Evolutionary conservation across 768 basidiomycete species (phyloP), one percentile per base, ranked within the genome.

Genomic region (Cyclocybe cylindracea): DNA sequence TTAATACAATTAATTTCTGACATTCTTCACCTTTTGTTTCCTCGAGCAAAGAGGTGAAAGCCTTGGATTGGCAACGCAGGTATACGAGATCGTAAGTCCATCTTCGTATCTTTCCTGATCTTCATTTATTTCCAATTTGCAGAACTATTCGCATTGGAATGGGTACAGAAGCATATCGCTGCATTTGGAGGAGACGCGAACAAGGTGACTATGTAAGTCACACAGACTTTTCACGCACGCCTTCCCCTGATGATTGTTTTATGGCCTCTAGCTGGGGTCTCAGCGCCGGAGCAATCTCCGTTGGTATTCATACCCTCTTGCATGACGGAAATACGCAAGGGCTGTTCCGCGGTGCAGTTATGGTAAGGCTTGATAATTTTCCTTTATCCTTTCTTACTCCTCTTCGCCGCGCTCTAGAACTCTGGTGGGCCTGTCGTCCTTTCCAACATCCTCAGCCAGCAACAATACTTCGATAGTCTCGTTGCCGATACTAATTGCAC

Each of bases 141-240:
- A 82, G 74, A 76, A 55, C 66, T 73, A 19, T 67, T 75, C 14
- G 81, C 78, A 2, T 58, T 85, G 10, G 60, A 73, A 52, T 85
- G 83, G 83, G 73, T 84, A 0, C 77, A 82, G 48, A 66, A 77
- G 43, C 69, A 84, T 59, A 80, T 84, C 48, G 54, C 58, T 35
- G 61, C 70, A 0, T 85, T 84, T 46, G 82, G 83, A 4, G 83
- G 84, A 9, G 78, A 85, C 56, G 70, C 75, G 1, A 39, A 44
- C 0, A 77, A 70, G 47, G 78, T 79, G 4, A 75, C 71, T 5
- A 68, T 77, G 73, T 76, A 45, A 18, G 70, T 5, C 24, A 5
- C 5, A 24, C 24, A 24, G 5, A 2, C 2, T 24, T n/a, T n/a
- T 48, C 13, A 33, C 1, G 10, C 14, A 48, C 65, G 18, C n/a